A percentile compares a stretch with the other conserved stretches of the same genome.
phyloP scores from a whole-genome alignment of 371 early-diverging fungal genomes.

The Apophysomyces ossiformis region DNA sequence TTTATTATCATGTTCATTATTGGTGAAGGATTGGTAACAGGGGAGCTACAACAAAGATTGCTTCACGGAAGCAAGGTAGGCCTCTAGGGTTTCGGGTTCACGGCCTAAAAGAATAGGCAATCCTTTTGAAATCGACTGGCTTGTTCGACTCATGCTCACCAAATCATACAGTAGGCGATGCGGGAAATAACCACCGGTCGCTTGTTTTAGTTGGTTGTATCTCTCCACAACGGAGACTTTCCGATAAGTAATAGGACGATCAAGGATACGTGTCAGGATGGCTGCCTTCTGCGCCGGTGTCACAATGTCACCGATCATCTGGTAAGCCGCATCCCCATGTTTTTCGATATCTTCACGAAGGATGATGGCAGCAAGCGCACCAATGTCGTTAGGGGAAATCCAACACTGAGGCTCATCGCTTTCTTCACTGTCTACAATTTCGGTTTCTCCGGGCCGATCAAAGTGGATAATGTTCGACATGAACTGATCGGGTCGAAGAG shows the following conservation, averaged over 20 bases:
- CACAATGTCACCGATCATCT: constrained; percentile 11
- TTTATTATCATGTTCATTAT: too few relatives aligned
- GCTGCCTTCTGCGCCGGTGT: constrained; percentile 9
- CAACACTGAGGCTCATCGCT: constrained; percentile 3
- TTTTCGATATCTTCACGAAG: constrained; percentile 13
- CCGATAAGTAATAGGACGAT: constrained; percentile 10
- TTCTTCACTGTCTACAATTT: neutral
- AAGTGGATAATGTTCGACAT: constrained; percentile 17
- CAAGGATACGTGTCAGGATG: constrained; percentile 3
- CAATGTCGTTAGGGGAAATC: constrained; percentile 19
- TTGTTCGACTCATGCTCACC: neutral
- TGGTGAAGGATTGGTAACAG: too few relatives aligned
- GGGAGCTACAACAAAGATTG: too few relatives aligned
- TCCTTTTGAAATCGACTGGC: neutral
- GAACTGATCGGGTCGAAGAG: constrained; percentile 19
- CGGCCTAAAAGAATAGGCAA: constrained; percentile 19
- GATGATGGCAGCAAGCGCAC: constrained; percentile 4
- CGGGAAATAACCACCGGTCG: neutral
- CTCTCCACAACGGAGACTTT: neutral
- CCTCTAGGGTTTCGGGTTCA: constrained; percentile 24
- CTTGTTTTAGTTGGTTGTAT: neutral
- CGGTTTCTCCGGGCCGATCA: neutral
- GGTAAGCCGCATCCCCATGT: constrained; percentile 16
- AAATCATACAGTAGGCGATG: neutral
- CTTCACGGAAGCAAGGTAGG: neutral